Evolutionary conservation across 2,329 filamentous ascomycete species (phyloP).

Genomic region (Cladosporium sp.): DNA sequence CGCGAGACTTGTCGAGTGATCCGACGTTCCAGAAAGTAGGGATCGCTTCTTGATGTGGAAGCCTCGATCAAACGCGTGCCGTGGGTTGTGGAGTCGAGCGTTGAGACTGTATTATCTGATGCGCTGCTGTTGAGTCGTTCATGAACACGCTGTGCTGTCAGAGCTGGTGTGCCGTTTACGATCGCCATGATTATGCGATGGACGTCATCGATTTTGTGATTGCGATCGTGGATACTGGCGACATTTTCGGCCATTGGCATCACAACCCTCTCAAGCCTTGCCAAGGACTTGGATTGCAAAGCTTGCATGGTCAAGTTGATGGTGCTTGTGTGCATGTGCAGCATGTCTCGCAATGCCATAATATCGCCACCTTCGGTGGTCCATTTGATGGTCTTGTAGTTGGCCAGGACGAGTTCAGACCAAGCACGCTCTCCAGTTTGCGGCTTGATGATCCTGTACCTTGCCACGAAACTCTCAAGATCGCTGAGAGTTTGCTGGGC

Average conservation of each 20-base stretch:
- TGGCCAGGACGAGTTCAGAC: conserved; percentile 39
- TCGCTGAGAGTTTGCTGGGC: conserved; percentile 39
- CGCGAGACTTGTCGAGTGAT: background rate
- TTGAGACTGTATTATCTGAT: conserved; percentile 16
- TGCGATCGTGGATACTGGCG: conserved; percentile 27
- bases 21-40: background rate
- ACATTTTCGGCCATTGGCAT: conserved; percentile 32
- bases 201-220: conserved; percentile 27
- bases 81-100: conserved; percentile 7
- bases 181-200: conserved; percentile 27
- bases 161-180: conserved; percentile 21
- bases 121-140: conserved; percentile 14
- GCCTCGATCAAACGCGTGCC: background rate
- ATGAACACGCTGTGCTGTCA: conserved; percentile 13
- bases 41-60: background rate
- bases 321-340: conserved; percentile 41
- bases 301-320: conserved; percentile 39
- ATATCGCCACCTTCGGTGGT: conserved; percentile 43
- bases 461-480: conserved; percentile 42
- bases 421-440: conserved; percentile 40
- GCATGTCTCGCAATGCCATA: conserved; percentile 35
- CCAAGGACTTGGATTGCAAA: conserved; percentile 38
- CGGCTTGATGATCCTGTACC: conserved; percentile 43
- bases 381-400: conserved; percentile 44
- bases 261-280: conserved; percentile 29